phyloP scores from a whole-genome alignment of 225 moss, liverwort and hornwort species.

The Sphagnum tenellum region DNA sequence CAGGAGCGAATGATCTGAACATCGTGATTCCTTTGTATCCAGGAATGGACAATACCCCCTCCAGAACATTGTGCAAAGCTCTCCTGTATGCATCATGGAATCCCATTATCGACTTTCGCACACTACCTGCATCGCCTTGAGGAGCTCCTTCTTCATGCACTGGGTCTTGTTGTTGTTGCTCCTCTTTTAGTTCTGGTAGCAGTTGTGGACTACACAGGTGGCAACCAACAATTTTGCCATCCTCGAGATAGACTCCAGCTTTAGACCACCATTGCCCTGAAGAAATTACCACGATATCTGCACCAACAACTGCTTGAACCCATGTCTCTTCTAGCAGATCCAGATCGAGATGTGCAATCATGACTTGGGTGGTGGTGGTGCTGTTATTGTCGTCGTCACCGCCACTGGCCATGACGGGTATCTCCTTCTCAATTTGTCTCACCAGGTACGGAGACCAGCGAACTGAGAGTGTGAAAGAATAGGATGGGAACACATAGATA shows the following conservation, averaged over 20 bases:
- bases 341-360: constrained; percentile 34
- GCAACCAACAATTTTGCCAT: constrained; percentile 41
- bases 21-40: constrained; percentile 35
- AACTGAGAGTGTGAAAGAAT: constrained; percentile 42
- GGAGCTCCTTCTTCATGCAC: no score
- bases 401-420: constrained; percentile 1
- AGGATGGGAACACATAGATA: constrained; percentile 41
- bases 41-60: constrained; percentile 13
- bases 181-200: constrained; percentile 14
- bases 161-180: no score
- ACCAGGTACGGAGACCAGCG: constrained; percentile 70
- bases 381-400: constrained; percentile 1
- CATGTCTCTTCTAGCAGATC: constrained; percentile 48
- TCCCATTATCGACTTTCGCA: constrained; percentile 7
- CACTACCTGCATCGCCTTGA: no score
- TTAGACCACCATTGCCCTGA: constrained; percentile 75
- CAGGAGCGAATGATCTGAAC: constrained; percentile 59
- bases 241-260: constrained; percentile 29
- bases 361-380: background rate
- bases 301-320: constrained; percentile 27
- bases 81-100: constrained; percentile 28
- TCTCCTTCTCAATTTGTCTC: constrained; percentile 16
- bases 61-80: constrained; percentile 32
- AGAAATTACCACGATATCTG: constrained; percentile 50
- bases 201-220: constrained; percentile 38